Conservation (phyloP, 2,329 filamentous ascomycete genomes). For the Epichloe sibirici region DNA sequence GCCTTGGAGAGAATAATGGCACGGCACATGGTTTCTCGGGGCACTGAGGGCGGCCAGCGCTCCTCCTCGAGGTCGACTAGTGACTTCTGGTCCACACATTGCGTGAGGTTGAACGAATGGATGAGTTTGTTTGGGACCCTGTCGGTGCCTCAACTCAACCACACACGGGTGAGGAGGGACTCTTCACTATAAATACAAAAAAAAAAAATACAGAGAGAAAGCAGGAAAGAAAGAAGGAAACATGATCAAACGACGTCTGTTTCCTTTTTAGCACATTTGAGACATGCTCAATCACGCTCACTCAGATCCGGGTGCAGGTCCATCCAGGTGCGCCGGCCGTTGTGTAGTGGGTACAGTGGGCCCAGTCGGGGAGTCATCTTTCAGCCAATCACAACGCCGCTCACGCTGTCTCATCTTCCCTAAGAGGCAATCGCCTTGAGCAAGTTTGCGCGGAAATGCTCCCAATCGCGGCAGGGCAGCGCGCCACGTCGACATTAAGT, state of each 20-base stretch:
- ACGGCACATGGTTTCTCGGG: conserved; percentile 7
- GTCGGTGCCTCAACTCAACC: neutral
- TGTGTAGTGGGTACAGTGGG: neutral
- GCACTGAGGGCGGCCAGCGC: conserved; percentile 32
- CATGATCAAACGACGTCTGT: neutral
- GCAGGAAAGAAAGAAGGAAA: neutral
- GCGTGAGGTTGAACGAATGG: neutral
- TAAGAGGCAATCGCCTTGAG: conserved; percentile 19
- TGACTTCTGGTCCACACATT: conserved; percentile 34
- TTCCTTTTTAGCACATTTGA: neutral
- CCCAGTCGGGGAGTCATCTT: neutral
- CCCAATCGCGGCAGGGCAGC: conserved; percentile 4
- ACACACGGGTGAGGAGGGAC: neutral
- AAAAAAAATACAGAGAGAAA: too few species aligned
- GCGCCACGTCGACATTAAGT: too few species aligned
- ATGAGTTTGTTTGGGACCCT: neutral
- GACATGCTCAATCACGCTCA: conserved; percentile 5
- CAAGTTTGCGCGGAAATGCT: conserved; percentile 24
- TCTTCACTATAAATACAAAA: neutral
- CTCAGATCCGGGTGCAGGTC: neutral
- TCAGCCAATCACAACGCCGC: conserved; percentile 18
- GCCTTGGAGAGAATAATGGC: conserved; percentile 12
- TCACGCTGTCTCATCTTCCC: conserved; percentile 11
- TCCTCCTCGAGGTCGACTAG: conserved; percentile 29
- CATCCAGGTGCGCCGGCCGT: conserved; percentile 2